Conservation (phyloP, 805 yeast genomes). For the Zygoascus flipseniorum region DNA sequence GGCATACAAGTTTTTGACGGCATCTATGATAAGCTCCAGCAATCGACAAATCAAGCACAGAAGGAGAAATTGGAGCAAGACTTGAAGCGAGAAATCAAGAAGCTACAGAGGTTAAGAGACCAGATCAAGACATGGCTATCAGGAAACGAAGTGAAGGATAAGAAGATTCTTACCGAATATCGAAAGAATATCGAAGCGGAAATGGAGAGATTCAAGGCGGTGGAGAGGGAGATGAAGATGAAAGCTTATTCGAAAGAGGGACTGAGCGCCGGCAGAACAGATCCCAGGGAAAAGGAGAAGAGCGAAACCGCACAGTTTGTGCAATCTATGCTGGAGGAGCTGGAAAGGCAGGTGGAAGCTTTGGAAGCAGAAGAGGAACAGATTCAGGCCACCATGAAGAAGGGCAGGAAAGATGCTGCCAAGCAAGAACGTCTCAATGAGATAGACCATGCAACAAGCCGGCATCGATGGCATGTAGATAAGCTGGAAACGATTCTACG, state of each 20-base stretch:
- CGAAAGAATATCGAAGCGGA: slow-evolving; percentile 51
- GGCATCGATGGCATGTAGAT: slow-evolving; percentile 71
- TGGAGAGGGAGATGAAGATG: slow-evolving; percentile 86
- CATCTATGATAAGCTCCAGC: slow-evolving; percentile 75
- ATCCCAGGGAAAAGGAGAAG: slow-evolving; percentile 75
- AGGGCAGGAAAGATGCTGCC: slow-evolving; percentile 50
- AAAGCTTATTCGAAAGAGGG: slow-evolving; percentile 95
- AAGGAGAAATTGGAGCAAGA: slow-evolving; percentile 87
- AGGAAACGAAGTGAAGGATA: slow-evolving; percentile 86
- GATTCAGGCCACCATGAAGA: slow-evolving; percentile 42
- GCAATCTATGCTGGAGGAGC: slow-evolving; percentile 63
- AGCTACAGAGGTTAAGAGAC: slow-evolving; percentile 85
- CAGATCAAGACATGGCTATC: slow-evolving; percentile 93
- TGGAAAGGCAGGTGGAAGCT: slow-evolving; percentile 71
- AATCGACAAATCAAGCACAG: slow-evolving; percentile 75
- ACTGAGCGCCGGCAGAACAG: slow-evolving; percentile 60
- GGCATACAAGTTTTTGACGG: slow-evolving; percentile 82
- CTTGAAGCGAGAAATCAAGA: slow-evolving; percentile 89
- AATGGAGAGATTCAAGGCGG: slow-evolving; percentile 93
- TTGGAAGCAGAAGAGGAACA: slow-evolving; percentile 64
- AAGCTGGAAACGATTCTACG: slow-evolving; percentile 72
- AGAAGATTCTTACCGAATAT: slow-evolving; percentile 70
- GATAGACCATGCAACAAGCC: slow-evolving; percentile 51
- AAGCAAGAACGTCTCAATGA: slow-evolving; percentile 56
- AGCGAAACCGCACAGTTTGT: slow-evolving; percentile 64